phyloP scores from a whole-genome alignment of 768 basidiomycete species.

The Leccinum aurantiacum region DNA sequence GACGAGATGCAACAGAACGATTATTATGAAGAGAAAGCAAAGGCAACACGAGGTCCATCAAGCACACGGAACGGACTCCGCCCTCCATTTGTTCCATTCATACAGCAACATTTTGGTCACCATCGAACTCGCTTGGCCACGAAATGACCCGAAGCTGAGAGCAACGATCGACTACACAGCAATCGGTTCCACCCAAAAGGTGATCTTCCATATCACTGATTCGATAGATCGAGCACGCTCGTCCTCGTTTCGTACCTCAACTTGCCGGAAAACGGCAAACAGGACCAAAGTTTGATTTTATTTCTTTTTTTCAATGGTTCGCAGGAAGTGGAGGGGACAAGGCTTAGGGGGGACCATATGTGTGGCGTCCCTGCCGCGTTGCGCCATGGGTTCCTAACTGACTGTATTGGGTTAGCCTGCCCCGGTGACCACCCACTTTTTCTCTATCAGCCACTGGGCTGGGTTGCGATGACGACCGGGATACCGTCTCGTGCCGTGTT shows the following conservation, averaged over 20 bases:
- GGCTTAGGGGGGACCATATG: not conserved
- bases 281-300: not conserved
- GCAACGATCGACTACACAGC: not conserved
- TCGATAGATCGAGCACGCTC: not conserved
- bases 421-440: not conserved
- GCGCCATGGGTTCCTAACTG: not conserved
- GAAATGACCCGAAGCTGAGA: slow-evolving; percentile 1
- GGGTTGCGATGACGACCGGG: slow-evolving; percentile 35
- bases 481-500: slow-evolving; percentile 25
- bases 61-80: not conserved
- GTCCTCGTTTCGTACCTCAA: not conserved
- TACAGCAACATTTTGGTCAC: not conserved
- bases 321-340: not conserved
- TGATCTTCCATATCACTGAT: not conserved
- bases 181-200: not conserved
- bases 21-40: not conserved
- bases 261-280: not conserved
- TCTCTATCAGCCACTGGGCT: slow-evolving; percentile 13
- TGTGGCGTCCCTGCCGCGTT: not conserved
- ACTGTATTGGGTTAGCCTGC: not conserved
- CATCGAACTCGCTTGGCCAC: not conserved
- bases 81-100: not conserved
- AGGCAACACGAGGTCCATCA: not conserved
- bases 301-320: not conserved
- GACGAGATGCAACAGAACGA: not conserved